Evolutionary conservation across 1,139 yeast species (phyloP), one percentile per base, ranked within the genome.

Genomic region (Yarrowia galli): DNA sequence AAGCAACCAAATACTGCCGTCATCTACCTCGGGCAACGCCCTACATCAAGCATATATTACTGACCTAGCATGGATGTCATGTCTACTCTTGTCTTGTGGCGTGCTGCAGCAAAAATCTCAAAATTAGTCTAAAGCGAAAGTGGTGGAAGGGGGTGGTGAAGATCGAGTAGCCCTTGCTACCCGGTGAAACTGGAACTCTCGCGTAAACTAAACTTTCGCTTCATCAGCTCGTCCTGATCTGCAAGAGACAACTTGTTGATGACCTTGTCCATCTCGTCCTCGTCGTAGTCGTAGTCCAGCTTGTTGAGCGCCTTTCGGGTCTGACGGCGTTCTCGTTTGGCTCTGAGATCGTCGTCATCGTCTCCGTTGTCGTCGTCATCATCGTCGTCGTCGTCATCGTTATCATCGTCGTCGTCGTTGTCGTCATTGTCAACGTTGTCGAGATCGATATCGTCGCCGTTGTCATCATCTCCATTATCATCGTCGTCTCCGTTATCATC

Each of bases 401-500:
- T 83, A 28, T 77, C 79, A 13, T 78, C 80, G 25, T 76, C 78
- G 5, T 77, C 77, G 18, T 78, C 79, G 38, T 48, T 28, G 38
- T 48, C 53, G 13, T 79, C 83, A 35, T 76, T 79, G 23, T 78
- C 79, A n/a, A 75, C 79, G 9, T 74, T 77, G 23, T 76, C 78
- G 5, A 73, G 75, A 16, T 76, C 78, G 18, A 77, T 82, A 3
- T 77, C 84, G 1, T 82, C 85, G 10, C 84, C 82, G 2, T 80
- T 82, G 4, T 81, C 83, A 5, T 83, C 83, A 1, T 80, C 83
- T 2, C 82, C 83, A n/a, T 82, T 82, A n/a, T 82, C 85, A n/a
- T 82, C 85, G n/a, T 85, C 84, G 3, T 85, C 87, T 1, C 88
- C 91, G 5, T 87, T 92, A 1, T 87, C 92, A 1, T 88, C 92